These are phyloP conservation scores for Lactifluus pinguis DNA, from an alignment of 768 basidiomycete species.

Conservation along the genomic window DNA sequence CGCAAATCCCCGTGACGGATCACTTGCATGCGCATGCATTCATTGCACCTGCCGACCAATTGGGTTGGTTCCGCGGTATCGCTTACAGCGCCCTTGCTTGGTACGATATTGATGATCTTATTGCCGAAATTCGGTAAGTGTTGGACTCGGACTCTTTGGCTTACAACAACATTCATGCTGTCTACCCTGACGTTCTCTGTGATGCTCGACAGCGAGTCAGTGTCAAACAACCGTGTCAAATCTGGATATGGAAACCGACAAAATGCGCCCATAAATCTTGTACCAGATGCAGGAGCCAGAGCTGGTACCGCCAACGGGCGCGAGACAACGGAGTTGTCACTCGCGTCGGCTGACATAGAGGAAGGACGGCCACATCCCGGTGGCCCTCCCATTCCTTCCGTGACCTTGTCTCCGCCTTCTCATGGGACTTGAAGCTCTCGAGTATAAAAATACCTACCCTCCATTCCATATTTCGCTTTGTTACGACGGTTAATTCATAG, in stretches of 20 bases:
- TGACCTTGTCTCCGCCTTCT: neutral
- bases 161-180: neutral
- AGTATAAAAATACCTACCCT: neutral
- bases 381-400: neutral
- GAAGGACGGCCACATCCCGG: slow-evolving; percentile 2
- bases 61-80: slow-evolving; percentile 66
- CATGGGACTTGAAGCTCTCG: neutral
- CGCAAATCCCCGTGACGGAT: slow-evolving; percentile 70
- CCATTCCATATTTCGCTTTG: neutral
- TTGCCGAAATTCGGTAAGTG: slow-evolving; percentile 70
- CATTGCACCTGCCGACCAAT: slow-evolving; percentile 50
- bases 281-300: slow-evolving; percentile 63
- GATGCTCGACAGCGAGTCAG: slow-evolving; percentile 46
- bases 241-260: slow-evolving; percentile 55
- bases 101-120: slow-evolving; percentile 70
- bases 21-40: slow-evolving; percentile 74
- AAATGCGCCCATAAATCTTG: slow-evolving; percentile 59
- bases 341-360: slow-evolving; percentile 31
- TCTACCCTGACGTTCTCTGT: neutral
- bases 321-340: slow-evolving; percentile 47
- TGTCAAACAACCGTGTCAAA: slow-evolving; percentile 77
- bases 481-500: neutral
- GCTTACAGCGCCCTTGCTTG: slow-evolving; percentile 63
- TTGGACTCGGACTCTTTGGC: slow-evolving; percentile 3
- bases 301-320: slow-evolving; percentile 54